A percentile compares a stretch with the other conserved stretches of the same genome.
phyloP scores from a whole-genome alignment of 1,284 basidiomycete species.

The Leccinum fuscescens region DNA sequence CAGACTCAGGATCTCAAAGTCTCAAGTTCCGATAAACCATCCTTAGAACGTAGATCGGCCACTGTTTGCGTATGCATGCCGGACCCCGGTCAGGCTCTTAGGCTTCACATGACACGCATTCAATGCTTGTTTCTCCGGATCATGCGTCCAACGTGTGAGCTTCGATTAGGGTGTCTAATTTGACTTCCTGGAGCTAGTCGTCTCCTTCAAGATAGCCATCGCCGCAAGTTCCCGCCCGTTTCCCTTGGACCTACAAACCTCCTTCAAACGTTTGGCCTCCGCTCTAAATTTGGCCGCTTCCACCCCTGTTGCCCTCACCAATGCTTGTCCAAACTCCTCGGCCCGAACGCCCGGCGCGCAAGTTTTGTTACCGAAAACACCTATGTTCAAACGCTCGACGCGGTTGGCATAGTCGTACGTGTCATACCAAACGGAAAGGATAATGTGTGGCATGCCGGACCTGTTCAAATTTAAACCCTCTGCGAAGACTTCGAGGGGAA shows the following conservation, averaged over 20 bases:
- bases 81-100: too few species aligned
- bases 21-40: too few species aligned
- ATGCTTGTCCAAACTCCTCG: constrained; percentile 13
- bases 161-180: too few species aligned
- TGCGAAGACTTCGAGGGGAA: not conserved
- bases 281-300: constrained; percentile 5
- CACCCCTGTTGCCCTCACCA: constrained; percentile 9
- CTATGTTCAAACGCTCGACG: constrained; percentile 13
- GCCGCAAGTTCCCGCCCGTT: constrained; percentile 5
- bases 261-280: constrained; percentile 7
- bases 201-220: constrained; percentile 3
- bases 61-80: too few species aligned
- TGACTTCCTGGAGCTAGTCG: too few species aligned
- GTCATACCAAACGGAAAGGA: constrained; percentile 18
- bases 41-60: too few species aligned
- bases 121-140: too few species aligned
- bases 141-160: too few species aligned
- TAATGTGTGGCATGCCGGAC: constrained; percentile 12
- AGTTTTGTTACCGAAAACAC: constrained; percentile 9
- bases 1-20: too few species aligned
- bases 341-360: constrained; percentile 11
- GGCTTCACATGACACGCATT: too few species aligned
- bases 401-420: constrained; percentile 17
- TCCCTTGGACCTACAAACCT: constrained; percentile 8
- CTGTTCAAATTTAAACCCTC: not conserved